These are phyloP conservation scores for Nannochloris sp. DNA, from an alignment of 139 green algal species.

Conservation along the genomic window DNA sequence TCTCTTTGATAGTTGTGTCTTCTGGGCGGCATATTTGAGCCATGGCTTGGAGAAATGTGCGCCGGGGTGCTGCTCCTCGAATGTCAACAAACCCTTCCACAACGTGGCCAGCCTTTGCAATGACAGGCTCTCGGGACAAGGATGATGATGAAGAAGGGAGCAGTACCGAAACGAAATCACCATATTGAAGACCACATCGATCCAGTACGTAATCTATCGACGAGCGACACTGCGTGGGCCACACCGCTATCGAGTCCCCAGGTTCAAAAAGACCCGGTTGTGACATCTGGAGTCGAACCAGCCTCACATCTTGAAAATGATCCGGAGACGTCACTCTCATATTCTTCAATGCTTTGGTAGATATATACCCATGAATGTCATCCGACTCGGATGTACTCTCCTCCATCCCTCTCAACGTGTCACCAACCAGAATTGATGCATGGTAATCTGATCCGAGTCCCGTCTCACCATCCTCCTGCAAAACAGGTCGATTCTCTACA, in stretches of 20 bases:
- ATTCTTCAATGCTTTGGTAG: slow-evolving; percentile 44
- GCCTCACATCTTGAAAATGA: slow-evolving; percentile 78
- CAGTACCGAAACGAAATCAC: background rate
- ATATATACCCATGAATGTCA: background rate
- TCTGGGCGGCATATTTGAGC: background rate
- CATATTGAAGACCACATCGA: slow-evolving; percentile 26
- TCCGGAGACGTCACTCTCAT: slow-evolving; percentile 49
- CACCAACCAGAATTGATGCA: too few species aligned
- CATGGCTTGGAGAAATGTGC: slow-evolving; percentile 84
- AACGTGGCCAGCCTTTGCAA: slow-evolving; percentile 29
- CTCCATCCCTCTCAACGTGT: too few species aligned
- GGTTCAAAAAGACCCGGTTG: slow-evolving; percentile 40
- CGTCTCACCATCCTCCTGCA: too few species aligned
- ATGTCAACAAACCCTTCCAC: slow-evolving; percentile 74
- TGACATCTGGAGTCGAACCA: slow-evolving; percentile 63
- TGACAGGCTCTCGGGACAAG: slow-evolving; percentile 35
- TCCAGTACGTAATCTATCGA: slow-evolving; percentile 35
- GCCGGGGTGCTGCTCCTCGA: slow-evolving; percentile 55
- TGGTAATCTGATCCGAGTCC: too few species aligned
- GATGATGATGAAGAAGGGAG: slow-evolving; percentile 15
- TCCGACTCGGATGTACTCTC: background rate
- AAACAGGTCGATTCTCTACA: too few species aligned
- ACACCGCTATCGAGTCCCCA: slow-evolving; percentile 70
- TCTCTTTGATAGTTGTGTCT: slow-evolving; percentile 45
- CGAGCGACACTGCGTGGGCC: slow-evolving; percentile 38